Base-by-base conservation (phyloP, 2,329 filamentous ascomycete genomes). In the Aspergillus jensenii region DNA sequence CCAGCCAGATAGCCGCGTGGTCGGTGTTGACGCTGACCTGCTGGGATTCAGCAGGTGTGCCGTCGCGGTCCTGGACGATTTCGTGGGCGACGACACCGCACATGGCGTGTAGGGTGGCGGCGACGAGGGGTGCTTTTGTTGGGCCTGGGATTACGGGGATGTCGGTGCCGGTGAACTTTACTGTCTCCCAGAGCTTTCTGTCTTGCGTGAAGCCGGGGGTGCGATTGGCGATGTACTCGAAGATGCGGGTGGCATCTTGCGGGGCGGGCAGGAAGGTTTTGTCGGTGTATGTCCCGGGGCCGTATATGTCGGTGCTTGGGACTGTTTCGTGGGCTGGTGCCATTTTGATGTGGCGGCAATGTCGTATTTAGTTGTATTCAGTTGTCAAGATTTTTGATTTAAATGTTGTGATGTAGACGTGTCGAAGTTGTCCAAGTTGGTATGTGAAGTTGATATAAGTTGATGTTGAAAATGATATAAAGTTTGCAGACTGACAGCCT, bases 1-100 rank as follows among this genome's bases (percentile, higher is more conserved):
- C 78, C 35, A 80, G 73, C 72, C 76, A 82, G 7, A 83, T 66
- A 0, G 71, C 76, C 1, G 76, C 73, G 33, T 82, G 78, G 19
- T 80, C 78, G 0, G 79, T 81, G 62, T 82, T 75, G 55, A 83
- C 70, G 0, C 67, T 72, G n/a, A 81, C 67, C 2, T 48, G 55
- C 7, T 58, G 50, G 6, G 64, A 46, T 0, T 44, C 49, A 3
- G 52, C 56, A 4, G 57, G 52, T 14, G 55, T 62, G 1, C 59
- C 60, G 52, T 68, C 64, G 1, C 67, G 60, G 12, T 66, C 45
- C 17, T 67, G 67, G 1, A 76, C 60, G 12, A 80, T 68, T 55
- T 79, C 77, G 52, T 76, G 72, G 3, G 63, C 75, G n/a, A 78
- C 68, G 4, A 79, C 58, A 11, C 78, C 78, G 47, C 69, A 70